Evolutionary conservation across 345 rosid species (phyloP).

Genomic region (Firmiana major): DNA sequence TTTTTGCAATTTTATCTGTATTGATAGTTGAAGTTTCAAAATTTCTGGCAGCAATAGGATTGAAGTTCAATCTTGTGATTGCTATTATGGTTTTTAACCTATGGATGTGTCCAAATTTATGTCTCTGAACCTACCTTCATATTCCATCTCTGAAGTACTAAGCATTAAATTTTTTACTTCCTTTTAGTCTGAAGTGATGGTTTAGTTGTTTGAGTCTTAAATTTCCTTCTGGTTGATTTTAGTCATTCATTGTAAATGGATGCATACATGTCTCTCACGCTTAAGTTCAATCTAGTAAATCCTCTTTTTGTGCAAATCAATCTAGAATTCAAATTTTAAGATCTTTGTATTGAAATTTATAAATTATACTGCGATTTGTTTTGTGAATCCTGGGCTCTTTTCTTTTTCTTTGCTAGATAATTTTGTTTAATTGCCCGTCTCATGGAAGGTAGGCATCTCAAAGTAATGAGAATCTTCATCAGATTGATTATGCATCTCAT

Average conservation of each 20-base stretch:
- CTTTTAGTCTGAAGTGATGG: neutral
- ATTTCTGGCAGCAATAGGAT: neutral
- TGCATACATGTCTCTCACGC: neutral
- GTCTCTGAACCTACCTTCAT: neutral
- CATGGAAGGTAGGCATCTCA: neutral
- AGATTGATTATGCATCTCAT: neutral
- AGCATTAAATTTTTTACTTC: neutral
- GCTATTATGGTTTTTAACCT: neutral
- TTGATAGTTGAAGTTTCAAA: conserved; percentile 1
- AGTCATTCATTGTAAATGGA: neutral
- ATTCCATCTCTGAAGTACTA: neutral
- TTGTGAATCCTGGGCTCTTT: too few species aligned
- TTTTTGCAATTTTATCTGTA: neutral
- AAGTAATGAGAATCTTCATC: neutral
- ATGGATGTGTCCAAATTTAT: neutral
- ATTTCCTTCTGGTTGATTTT: neutral
- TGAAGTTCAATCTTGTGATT: neutral
- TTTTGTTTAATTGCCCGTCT: neutral
- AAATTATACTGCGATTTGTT: neutral
- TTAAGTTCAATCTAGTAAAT: neutral
- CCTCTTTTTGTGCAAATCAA: too few species aligned
- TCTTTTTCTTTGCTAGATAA: neutral
- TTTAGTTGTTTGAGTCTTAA: neutral
- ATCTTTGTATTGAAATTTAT: neutral
- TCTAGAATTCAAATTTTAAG: neutral